Evolutionary conservation across 2,329 filamentous ascomycete species (phyloP).

Genomic region (Phyllosticta citrichinensis): DNA sequence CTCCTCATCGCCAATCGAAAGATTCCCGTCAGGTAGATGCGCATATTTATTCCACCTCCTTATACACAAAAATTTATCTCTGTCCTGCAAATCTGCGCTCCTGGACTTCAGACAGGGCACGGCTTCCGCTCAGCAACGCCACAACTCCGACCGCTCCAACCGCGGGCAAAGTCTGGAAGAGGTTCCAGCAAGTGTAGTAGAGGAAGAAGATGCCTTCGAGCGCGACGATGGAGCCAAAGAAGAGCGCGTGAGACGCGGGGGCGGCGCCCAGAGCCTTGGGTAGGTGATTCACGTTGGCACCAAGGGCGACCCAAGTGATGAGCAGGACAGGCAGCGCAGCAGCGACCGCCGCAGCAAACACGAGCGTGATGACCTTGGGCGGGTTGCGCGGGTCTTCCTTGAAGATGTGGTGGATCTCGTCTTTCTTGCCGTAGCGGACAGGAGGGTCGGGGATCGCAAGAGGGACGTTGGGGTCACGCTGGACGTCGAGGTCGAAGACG

Average conservation of each 20-base stretch:
- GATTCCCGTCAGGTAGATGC: not conserved
- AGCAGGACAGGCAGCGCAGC: conserved; percentile 66
- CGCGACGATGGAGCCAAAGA: conserved; percentile 75
- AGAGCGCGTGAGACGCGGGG: conserved; percentile 71
- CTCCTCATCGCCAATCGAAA: not conserved
- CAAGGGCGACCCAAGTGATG: conserved; percentile 64
- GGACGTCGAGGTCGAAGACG: conserved; percentile 63
- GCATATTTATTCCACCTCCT: not conserved
- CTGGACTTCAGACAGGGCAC: conserved; percentile 89
- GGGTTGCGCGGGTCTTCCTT: conserved; percentile 68
- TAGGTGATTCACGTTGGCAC: conserved; percentile 73
- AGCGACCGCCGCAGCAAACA: conserved; percentile 65
- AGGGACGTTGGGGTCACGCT: conserved; percentile 52
- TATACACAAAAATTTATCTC: conserved; percentile 31
- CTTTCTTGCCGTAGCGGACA: conserved; percentile 71
- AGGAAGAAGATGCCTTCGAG: conserved; percentile 91
- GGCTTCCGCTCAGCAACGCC: conserved; percentile 76
- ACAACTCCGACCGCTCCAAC: conserved; percentile 57
- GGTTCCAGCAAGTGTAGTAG: conserved; percentile 86
- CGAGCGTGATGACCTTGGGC: conserved; percentile 65
- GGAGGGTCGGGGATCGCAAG: conserved; percentile 54
- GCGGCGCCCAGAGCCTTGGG: conserved; percentile 63
- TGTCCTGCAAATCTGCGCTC: conserved; percentile 68
- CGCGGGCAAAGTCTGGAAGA: conserved; percentile 79
- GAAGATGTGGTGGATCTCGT: conserved; percentile 89